These are phyloP conservation scores for Mortierella antarctica DNA, from an alignment of 192 early-diverging fungal species.

Conservation along the genomic window DNA sequence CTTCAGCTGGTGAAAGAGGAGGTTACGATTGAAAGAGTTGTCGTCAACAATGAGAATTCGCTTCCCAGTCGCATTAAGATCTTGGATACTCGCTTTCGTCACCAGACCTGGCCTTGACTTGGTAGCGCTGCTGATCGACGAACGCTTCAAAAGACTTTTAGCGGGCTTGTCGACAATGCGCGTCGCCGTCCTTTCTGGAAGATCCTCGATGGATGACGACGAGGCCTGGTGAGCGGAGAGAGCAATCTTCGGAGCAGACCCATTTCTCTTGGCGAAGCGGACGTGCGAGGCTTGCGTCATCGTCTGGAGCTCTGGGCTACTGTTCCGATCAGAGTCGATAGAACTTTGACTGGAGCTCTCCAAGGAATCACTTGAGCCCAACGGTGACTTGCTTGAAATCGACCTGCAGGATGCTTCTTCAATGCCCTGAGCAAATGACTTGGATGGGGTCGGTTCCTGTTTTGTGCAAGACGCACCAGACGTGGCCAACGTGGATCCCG, in stretches of 20 bases:
- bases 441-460: neutral
- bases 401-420: no score
- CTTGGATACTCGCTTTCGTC: constrained; percentile 27
- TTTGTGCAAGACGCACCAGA: neutral
- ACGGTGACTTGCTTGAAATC: no score
- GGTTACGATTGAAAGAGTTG: constrained; percentile 40
- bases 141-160: constrained; percentile 36
- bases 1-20: constrained; percentile 34
- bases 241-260: constrained; percentile 22
- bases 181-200: no score
- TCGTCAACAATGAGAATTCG: constrained; percentile 50
- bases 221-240: neutral
- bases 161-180: constrained; percentile 6
- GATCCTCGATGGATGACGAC: neutral
- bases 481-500: neutral
- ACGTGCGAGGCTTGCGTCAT: constrained; percentile 27
- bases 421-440: neutral
- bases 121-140: neutral
- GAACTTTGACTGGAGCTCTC: no score
- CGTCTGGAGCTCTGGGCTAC: neutral
- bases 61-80: constrained; percentile 26
- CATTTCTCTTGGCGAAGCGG: constrained; percentile 40
- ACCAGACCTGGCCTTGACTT: constrained; percentile 14
- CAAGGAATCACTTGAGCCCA: no score
- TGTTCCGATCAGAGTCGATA: neutral